Percentiles rank a stretch among this genome's conserved stretches.
These are phyloP conservation scores for Myriosclerotinia curreyana DNA, from an alignment of 2,329 filamentous ascomycete species.

Conservation along the genomic window DNA sequence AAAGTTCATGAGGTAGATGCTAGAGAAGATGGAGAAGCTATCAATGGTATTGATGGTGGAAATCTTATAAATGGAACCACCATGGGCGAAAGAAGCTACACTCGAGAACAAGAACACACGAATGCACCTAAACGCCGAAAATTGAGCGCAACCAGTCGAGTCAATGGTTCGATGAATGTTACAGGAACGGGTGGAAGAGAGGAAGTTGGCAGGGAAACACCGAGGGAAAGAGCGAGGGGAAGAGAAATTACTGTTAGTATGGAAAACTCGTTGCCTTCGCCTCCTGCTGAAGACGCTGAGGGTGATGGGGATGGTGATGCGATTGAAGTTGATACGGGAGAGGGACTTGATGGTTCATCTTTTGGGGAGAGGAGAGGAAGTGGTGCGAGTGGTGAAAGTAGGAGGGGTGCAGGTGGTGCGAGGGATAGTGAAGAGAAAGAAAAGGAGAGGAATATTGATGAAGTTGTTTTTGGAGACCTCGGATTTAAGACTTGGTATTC, in stretches of 20 bases:
- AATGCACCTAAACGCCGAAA: constrained; percentile 8
- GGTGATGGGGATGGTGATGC: not conserved
- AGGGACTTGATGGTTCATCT: not conserved
- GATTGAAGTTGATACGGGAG: not conserved
- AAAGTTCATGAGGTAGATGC: not conserved
- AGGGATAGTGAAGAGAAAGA: constrained; percentile 4
- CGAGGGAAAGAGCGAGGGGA: constrained; percentile 1
- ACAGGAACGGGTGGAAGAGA: not conserved
- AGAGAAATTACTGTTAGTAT: constrained; percentile 10
- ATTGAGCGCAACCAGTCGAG: not conserved
- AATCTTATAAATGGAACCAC: not conserved
- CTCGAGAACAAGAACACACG: not conserved
- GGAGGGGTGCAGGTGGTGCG: not conserved
- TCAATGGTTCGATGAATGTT: not conserved
- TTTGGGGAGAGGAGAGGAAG: not conserved
- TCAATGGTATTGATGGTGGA: not conserved
- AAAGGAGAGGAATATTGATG: constrained; percentile 73
- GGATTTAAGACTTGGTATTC: constrained; percentile 91
- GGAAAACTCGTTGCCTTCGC: constrained; percentile 10
- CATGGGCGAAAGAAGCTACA: not conserved
- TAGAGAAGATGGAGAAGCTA: not conserved
- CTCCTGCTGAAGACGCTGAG: constrained; percentile 7
- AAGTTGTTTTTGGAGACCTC: constrained; percentile 80
- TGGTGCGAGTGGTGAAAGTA: not conserved
- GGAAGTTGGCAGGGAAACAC: not conserved